Evolutionary conservation across 1,284 basidiomycete species (phyloP), one percentile per base, ranked within the genome.

Genomic region (Moesziomyces sp.): DNA sequence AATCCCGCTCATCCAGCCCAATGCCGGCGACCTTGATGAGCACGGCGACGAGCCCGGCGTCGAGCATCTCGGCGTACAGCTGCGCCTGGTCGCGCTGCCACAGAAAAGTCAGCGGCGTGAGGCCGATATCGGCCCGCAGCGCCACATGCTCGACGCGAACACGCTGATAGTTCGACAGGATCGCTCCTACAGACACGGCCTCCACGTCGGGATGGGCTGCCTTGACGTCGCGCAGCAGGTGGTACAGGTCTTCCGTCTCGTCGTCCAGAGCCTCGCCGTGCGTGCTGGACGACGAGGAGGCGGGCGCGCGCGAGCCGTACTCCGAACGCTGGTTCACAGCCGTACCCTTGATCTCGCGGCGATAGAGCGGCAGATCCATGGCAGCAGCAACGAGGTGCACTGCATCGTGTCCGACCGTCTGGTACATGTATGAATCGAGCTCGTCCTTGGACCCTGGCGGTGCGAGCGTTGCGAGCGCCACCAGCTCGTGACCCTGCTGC

Each of bases 341-440:
- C 23, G 88, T 88, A 1, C 97, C 97, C 9, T 86, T 86, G 73
- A 99, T 99, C 18, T 91, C 86, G 52, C 88, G 87, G 24, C 93
- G 88, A 86, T 92, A 94, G 19, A 98, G 88, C 4, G 97, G 97
- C 1, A 97, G 89, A 7, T 89, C 90, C 74, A 99, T 87, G 1
- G 96, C 93, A 55, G 88, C 86, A 10, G 94, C 94, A 57, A 99
- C 91, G 52, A 92, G 88, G 55, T 94, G 90, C 50, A 99, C 91
- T 6, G 93, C 93, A 73, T 94, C 93, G 82, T 98, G 96, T 0
- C 95, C 97, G 40, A 99, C 95, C 8, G 96, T 97, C 60, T 99
- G 97, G 84, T 97, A 99, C 85, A 99, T 89, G 86, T 96, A 99
- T 46, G 96, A 98, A 85, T 99, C 96, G 78, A 98, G 89, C 87